Evolutionary conservation across 768 basidiomycete genomes (phyloP).

Genomic region (Podaxis pistillaris): DNA sequence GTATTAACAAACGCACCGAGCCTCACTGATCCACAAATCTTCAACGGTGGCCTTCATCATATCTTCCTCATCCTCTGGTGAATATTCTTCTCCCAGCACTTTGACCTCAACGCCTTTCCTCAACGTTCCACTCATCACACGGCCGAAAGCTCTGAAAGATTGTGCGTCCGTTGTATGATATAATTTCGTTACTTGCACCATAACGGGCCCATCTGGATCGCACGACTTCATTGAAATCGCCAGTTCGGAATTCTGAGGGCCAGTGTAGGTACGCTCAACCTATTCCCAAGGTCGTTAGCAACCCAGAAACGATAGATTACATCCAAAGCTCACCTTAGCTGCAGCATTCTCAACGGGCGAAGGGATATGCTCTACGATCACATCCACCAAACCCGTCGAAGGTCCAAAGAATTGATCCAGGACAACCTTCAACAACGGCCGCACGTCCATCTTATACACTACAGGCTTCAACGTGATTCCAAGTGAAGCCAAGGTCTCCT

Average conservation of each 20-base stretch:
- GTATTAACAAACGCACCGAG: constrained; percentile 54
- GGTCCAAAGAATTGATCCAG: constrained; percentile 96
- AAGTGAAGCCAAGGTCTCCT: constrained; percentile 71
- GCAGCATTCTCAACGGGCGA: constrained; percentile 63
- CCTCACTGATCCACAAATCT: constrained; percentile 87
- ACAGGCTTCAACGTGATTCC: constrained; percentile 87
- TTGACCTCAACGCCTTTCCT: constrained; percentile 82
- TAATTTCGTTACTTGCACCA: constrained; percentile 91
- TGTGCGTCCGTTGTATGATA: constrained; percentile 97
- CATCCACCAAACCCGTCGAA: constrained; percentile 85
- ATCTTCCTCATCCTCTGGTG: constrained; percentile 99
- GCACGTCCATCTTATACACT: constrained; percentile 98
- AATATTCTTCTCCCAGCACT: constrained; percentile 97
- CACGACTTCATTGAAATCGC: constrained; percentile 81
- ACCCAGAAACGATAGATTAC: background rate
- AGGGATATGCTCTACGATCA: constrained; percentile 89
- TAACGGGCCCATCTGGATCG: constrained; percentile 80
- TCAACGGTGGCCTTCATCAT: constrained; percentile 87
- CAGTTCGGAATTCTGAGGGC: constrained; percentile 80
- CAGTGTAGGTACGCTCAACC: constrained; percentile 86
- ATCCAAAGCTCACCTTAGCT: constrained; percentile 49
- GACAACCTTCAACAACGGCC: constrained; percentile 91
- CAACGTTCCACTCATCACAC: constrained; percentile 90
- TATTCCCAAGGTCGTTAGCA: constrained; percentile 24
- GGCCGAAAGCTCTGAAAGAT: constrained; percentile 94